phyloP scores from a whole-genome alignment of 1,284 basidiomycete species.

The Trametes sp. region DNA sequence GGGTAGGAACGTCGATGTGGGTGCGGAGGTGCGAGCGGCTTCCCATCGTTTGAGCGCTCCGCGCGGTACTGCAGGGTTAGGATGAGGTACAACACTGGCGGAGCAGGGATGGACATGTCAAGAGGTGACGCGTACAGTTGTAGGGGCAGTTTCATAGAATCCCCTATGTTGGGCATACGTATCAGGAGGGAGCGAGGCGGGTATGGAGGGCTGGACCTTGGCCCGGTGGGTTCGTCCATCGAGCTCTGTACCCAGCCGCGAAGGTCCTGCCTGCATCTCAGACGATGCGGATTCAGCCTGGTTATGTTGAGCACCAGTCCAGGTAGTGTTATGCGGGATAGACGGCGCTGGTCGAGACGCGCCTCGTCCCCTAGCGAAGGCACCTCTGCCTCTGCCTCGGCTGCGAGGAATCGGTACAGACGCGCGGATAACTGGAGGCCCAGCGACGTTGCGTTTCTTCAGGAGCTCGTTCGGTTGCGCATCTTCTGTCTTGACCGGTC shows the following conservation, averaged over 20 bases:
- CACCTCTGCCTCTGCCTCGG: neutral
- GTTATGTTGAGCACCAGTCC: neutral
- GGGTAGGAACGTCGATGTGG: too few species aligned
- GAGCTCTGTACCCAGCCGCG: neutral
- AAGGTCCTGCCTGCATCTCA: neutral
- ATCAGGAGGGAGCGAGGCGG: neutral
- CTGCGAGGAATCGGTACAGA: conserved; percentile 17
- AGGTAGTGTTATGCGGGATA: too few species aligned
- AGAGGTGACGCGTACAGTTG: neutral
- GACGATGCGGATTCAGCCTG: neutral
- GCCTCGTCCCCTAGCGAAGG: neutral
- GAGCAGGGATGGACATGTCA: neutral
- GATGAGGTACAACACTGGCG: conserved; percentile 7
- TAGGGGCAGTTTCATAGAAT: too few species aligned
- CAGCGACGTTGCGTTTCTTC: conserved; percentile 3
- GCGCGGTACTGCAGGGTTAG: neutral
- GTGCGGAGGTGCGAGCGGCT: neutral
- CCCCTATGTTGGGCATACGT: neutral
- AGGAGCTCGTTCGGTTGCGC: conserved; percentile 26
- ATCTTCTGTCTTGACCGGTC: conserved; percentile 13
- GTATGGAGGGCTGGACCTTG: neutral
- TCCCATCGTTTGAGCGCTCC: conserved; percentile 4
- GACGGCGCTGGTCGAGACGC: neutral
- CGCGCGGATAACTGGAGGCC: conserved; percentile 19
- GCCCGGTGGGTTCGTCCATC: neutral